phyloP scores from a whole-genome alignment of 2,329 filamentous ascomycete genomes.

The Dothidotthia symphoricarpi region DNA sequence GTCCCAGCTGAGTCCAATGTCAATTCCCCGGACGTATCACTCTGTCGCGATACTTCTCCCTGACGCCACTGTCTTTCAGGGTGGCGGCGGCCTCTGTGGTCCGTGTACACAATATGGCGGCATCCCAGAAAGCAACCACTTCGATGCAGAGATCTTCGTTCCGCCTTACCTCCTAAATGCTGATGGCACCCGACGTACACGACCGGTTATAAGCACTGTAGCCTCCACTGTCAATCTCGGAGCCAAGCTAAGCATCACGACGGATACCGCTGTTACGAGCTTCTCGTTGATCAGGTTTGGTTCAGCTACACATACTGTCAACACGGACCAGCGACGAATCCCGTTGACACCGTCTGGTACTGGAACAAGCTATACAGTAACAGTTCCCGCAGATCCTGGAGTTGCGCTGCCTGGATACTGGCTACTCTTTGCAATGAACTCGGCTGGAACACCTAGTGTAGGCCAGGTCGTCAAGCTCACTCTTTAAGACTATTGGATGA shows the following conservation, averaged over 20 bases:
- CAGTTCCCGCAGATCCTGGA: conserved; percentile 50
- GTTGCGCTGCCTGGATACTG: conserved; percentile 55
- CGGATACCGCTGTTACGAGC: conserved; percentile 24
- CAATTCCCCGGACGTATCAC: conserved; percentile 30
- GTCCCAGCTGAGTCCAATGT: conserved; percentile 20
- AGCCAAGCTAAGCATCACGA: conserved; percentile 31
- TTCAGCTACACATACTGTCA: conserved; percentile 55
- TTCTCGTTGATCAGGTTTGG: conserved; percentile 52
- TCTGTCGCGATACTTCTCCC: conserved; percentile 27
- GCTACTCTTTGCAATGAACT: conserved; percentile 54
- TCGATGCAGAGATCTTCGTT: conserved; percentile 56
- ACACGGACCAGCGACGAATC: conserved; percentile 59
- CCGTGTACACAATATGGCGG: conserved; percentile 27
- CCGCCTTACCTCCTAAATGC: conserved; percentile 56
- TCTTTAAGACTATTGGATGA: too few species aligned
- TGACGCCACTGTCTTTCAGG: conserved; percentile 26
- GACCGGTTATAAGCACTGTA: conserved; percentile 46
- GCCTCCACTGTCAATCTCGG: conserved; percentile 32
- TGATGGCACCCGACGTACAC: conserved; percentile 43
- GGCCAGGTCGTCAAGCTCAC: too few species aligned
- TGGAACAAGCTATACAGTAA: conserved; percentile 42
- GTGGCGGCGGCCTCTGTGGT: conserved; percentile 47
- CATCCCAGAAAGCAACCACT: conserved; percentile 36
- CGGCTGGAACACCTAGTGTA: conserved; percentile 49
- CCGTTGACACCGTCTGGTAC: conserved; percentile 38